These are phyloP conservation scores for Vaccinium darrowii DNA, from an alignment of 148 eudicot species.

Conservation along the genomic window DNA sequence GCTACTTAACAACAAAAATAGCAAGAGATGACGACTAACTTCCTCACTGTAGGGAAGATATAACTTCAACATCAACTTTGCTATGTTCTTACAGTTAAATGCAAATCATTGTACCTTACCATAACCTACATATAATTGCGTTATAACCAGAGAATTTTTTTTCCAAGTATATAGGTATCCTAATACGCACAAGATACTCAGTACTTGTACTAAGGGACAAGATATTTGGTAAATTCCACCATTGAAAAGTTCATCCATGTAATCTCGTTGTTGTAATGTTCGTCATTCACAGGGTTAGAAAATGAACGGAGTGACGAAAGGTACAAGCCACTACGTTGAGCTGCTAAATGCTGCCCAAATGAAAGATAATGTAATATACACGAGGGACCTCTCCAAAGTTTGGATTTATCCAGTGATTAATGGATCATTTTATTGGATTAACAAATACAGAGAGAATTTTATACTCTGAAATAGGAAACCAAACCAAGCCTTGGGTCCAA, in stretches of 20 bases:
- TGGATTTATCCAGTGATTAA: background rate
- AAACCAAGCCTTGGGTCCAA: background rate
- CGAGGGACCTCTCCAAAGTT: background rate
- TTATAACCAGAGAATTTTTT: background rate
- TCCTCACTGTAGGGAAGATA: background rate
- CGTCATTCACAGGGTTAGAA: background rate
- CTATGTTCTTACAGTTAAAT: background rate
- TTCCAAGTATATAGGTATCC: background rate
- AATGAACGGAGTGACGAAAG: background rate
- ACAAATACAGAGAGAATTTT: background rate
- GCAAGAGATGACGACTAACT: background rate
- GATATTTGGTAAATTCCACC: background rate
- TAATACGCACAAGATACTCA: background rate
- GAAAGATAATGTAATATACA: background rate
- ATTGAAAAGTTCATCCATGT: background rate
- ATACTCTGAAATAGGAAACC: background rate
- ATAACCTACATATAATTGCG: background rate
- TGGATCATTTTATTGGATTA: background rate
- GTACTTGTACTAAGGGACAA: background rate
- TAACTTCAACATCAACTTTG: no score
- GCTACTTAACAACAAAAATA: background rate
- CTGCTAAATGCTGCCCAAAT: background rate
- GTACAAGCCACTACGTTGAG: background rate
- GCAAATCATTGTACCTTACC: background rate
- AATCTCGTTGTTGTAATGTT: background rate